Percentiles rank a stretch among this genome's conserved stretches.
phyloP scores from a whole-genome alignment of 2,329 filamentous ascomycete genomes.

The Hymenoscyphus albidus region DNA sequence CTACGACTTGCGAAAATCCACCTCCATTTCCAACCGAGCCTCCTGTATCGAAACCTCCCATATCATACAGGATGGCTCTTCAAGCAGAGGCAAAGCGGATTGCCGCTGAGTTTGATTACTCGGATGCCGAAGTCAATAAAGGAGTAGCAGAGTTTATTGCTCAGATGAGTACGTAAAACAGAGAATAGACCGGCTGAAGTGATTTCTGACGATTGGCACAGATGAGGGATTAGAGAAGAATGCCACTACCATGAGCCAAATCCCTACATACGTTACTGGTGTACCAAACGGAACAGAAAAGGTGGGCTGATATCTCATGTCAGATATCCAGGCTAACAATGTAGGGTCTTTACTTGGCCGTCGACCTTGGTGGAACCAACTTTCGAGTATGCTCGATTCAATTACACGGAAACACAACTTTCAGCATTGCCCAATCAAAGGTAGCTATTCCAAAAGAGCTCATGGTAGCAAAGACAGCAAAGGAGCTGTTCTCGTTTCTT shows the following conservation, averaged over 20 bases:
- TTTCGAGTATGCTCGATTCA: slow-evolving; percentile 95
- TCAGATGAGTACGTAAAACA: slow-evolving; percentile 65
- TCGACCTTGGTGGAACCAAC: slow-evolving; percentile 97
- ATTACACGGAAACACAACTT: slow-evolving; percentile 90
- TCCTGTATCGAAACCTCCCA: slow-evolving; percentile 52
- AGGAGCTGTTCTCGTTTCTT: slow-evolving; percentile 87
- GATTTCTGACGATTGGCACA: slow-evolving; percentile 36
- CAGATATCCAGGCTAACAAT: slow-evolving; percentile 11
- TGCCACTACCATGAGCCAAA: slow-evolving; percentile 83
- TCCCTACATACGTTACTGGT: slow-evolving; percentile 92
- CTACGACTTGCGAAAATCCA: slow-evolving; percentile 52
- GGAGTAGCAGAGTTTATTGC: slow-evolving; percentile 81
- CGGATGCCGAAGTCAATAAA: slow-evolving; percentile 70
- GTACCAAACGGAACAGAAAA: slow-evolving; percentile 98
- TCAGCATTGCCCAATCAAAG: slow-evolving; percentile 89
- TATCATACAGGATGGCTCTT: slow-evolving; percentile 58
- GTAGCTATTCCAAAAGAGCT: slow-evolving; percentile 83
- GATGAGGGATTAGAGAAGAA: slow-evolving; percentile 78
- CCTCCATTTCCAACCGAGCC: slow-evolving; percentile 51
- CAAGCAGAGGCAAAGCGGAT: slow-evolving; percentile 72
- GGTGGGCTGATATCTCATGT: slow-evolving; percentile 45
- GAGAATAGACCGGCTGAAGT: slow-evolving; percentile 20
- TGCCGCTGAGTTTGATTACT: slow-evolving; percentile 81
- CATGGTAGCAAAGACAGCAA: slow-evolving; percentile 83
- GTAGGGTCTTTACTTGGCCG: slow-evolving; percentile 85